Evolutionary conservation across 148 eudicot species (phyloP), one percentile per base, ranked within the genome.

Genomic region (Dysphania ambrosioides): DNA sequence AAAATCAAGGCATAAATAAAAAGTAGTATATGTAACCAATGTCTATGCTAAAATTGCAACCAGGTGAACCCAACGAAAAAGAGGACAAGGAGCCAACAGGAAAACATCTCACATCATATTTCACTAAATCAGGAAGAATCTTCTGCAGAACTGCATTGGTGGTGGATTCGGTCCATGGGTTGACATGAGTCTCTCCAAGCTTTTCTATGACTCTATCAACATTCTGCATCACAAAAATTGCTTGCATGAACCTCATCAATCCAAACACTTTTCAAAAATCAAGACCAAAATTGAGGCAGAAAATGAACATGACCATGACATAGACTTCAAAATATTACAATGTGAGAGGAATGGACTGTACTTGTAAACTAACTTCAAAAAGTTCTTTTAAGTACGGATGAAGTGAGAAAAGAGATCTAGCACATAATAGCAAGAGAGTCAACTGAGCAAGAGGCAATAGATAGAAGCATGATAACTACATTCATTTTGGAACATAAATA

Each of bases 91-190:
- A 41, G 26, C 31, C 32, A 32, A 60, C 31, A 67, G 47, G 68
- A 71, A 68, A 77, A 58, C 31, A 63, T 38, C 93, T 79, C 70
- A 93, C 97, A 35, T 88, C 83, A 72, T 77, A 94, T 76, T 88
- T 85, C 68, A 79, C 66, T 49, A 91, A 75, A 41, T 81, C 73
- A 77, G 90, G 79, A 72, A 85, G 87, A 84, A 89, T 82, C 87
- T 83, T 88, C 73, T 74, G 85, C 83, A 86, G 53, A 34, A 89
- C 79, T 55, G 79, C 81, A 34, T 86, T 75, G 42, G 83, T 51
- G 70, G 85, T 81, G 29, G 88, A 79, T 47, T 77, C 79, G 47
- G 87, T 86, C 98, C 97, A 94, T 64, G 98, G 98, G 81, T 91
- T 85, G 58, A 88, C 68, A 60, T 11, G 75, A 38, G 73, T 75